Conservation (phyloP, 768 basidiomycete species). For the Suillus placidus region DNA sequence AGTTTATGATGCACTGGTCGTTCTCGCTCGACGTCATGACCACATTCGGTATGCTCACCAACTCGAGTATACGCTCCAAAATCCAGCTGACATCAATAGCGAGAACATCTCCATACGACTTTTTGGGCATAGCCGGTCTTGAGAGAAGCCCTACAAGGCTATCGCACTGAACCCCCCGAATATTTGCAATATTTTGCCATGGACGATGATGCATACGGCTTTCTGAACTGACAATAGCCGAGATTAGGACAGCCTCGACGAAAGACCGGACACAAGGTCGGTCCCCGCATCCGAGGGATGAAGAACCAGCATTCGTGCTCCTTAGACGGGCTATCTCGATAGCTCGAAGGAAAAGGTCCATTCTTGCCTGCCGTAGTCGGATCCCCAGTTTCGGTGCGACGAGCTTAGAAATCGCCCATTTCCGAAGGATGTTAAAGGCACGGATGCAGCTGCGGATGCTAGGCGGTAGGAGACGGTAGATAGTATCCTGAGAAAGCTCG, state of each 20-base stretch:
- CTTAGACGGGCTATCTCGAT: constrained; percentile 75
- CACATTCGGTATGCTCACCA: constrained; percentile 74
- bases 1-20: constrained; percentile 66
- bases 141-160: constrained; percentile 59
- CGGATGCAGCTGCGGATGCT: constrained; percentile 76
- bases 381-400: constrained; percentile 66
- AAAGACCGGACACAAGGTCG: constrained; percentile 76
- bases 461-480: constrained; percentile 77
- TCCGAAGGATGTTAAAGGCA: constrained; percentile 74
- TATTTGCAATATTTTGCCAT: constrained; percentile 73
- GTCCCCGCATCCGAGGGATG: constrained; percentile 46
- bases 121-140: constrained; percentile 48
- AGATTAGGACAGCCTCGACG: constrained; percentile 73
- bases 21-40: constrained; percentile 57
- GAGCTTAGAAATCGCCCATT: constrained; percentile 76
- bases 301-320: constrained; percentile 44
- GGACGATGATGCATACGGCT: constrained; percentile 77
- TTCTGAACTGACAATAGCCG: constrained; percentile 78
- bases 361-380: constrained; percentile 64
- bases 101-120: constrained; percentile 51
- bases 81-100: constrained; percentile 84
- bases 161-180: constrained; percentile 64
- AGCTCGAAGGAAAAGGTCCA: constrained; percentile 71
- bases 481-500: constrained; percentile 66
- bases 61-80: constrained; percentile 77